Evolutionary conservation across 345 rosid species (phyloP), one percentile per base, ranked within the genome.

Genomic region (Diplotaxis tenuifolia): DNA sequence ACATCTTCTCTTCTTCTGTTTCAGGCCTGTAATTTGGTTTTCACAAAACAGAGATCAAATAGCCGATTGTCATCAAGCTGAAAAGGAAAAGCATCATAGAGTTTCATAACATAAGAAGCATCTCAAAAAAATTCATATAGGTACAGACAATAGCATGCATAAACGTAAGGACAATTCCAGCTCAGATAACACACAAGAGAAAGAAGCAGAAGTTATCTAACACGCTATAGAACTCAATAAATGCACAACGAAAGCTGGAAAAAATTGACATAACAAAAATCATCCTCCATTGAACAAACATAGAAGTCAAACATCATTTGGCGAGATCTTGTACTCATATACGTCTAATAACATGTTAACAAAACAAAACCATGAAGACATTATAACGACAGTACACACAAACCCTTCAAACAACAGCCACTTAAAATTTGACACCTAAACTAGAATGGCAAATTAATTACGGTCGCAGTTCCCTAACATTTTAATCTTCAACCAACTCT

Each of bases 1-100:
- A 71, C 42, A 66, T 67, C 74, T 79, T 92, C 82, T 92, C 98
- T 73, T 88, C 93, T 75, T 83, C 96, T 6, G 97, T 83, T 81
- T 87, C 86, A 71, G 86, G 89, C 88, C 99, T 95, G 83, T 79
- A 42, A 78, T 0, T 29, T 38, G 68, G 23, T 40, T 62, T 70
- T n/a, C 61, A 55, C 52, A 45, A 63, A 15, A 70, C 61, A 47
- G 47, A 45, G 53, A 56, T 64, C 67, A 76, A n/a, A 42, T 54
- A 54, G 12, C 61, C 5, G 10, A 52, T 14, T 32, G 31, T 14
- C 23, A 14, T 38, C 49, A 61, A 28, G 22, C 52, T 27, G 3
- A 19, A 23, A 14, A 7, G 23, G 28, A 22, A 32, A 53, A 4
- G 22, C 28, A 75, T 14, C 22, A 68, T 4, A 50, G 32, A 22